phyloP scores from a whole-genome alignment of 305 asterid genomes.

The Solanum chacoense region DNA sequence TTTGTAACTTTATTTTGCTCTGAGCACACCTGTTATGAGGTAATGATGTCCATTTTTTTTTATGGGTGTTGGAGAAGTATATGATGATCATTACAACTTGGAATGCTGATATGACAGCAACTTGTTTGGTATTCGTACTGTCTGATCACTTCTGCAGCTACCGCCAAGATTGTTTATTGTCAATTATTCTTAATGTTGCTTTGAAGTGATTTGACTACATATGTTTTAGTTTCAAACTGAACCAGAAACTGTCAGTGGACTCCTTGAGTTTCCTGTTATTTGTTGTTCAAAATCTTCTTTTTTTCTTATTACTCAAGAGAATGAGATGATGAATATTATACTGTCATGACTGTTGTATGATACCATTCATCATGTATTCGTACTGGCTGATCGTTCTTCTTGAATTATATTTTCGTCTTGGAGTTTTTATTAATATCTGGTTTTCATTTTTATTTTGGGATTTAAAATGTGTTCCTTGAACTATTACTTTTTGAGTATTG shows the following conservation, averaged over 20 bases:
- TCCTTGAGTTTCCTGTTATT: not conserved
- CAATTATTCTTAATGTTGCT: not conserved
- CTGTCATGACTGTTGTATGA: not conserved
- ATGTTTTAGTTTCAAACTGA: not conserved
- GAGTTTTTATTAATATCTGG: not conserved
- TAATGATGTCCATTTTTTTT: not conserved
- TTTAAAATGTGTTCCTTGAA: not conserved
- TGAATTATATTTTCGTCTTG: not conserved
- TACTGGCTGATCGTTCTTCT: conserved; percentile 10
- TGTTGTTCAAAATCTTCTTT: not conserved
- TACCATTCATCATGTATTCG: conserved; percentile 3
- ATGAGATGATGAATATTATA: conserved; percentile 5
- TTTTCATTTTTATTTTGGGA: not conserved
- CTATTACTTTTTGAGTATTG: not conserved
- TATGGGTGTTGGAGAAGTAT: not conserved
- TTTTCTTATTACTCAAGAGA: not conserved
- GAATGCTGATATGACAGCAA: conserved; percentile 2
- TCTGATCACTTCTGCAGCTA: not conserved
- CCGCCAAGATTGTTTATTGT: not conserved
- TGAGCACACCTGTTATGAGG: not conserved
- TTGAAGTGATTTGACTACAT: not conserved
- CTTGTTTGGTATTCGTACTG: conserved; percentile 1
- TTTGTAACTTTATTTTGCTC: not conserved
- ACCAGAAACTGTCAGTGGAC: not conserved
- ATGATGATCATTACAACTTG: not conserved